Conservation (phyloP, 495 filamentous ascomycete genomes). For the Astrothelium subdiscretum region DNA sequence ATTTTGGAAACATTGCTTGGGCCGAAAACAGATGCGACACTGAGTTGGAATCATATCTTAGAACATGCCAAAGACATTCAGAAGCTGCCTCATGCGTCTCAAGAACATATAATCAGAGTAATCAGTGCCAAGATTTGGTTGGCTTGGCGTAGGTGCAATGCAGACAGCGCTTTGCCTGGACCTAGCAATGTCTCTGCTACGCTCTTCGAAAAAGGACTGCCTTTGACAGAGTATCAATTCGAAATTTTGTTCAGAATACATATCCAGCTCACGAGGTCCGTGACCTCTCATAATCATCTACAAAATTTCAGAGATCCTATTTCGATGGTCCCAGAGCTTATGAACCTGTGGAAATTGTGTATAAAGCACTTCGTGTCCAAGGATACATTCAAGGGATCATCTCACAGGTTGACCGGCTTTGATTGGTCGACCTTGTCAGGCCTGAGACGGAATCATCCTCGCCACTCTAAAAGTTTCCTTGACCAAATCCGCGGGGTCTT, state of each 20-base stretch:
- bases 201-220: not conserved
- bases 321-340: not conserved
- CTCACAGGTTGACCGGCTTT: not conserved
- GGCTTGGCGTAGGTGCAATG: not conserved
- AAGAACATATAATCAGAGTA: not conserved
- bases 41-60: not conserved
- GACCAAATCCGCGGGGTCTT: not conserved
- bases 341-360: not conserved
- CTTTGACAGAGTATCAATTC: not conserved
- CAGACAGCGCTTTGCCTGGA: not conserved
- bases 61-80: not conserved
- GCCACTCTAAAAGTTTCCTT: not conserved
- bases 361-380: not conserved
- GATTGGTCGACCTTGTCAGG: not conserved
- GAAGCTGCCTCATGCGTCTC: not conserved
- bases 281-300: not conserved
- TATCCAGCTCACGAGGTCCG: not conserved
- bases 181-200: not conserved
- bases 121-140: not conserved
- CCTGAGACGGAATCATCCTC: not conserved
- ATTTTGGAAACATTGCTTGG: not conserved
- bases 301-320: not conserved
- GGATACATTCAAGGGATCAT: not conserved
- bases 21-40: not conserved
- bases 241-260: not conserved